A percentile compares a stretch with the other conserved stretches of the same genome.
phyloP scores from a whole-genome alignment of 139 green algal species.

The Spirogloea muscicola region DNA sequence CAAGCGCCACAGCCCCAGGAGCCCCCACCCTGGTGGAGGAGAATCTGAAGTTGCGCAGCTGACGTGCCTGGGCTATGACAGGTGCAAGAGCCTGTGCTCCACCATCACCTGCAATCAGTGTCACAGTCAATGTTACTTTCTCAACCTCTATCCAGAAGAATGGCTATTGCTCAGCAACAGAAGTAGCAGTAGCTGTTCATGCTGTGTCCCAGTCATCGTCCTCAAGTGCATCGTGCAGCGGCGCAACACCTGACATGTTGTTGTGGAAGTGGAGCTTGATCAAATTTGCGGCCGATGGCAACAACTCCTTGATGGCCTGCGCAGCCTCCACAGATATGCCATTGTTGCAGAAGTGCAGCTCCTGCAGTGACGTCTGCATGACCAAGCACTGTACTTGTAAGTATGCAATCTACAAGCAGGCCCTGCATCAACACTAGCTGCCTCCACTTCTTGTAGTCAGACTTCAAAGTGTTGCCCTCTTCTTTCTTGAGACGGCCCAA shows the following conservation, averaged over 20 bases:
- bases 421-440: too few relatives aligned
- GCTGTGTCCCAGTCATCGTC: too few relatives aligned
- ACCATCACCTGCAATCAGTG: conserved; percentile 34
- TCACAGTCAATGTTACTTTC: too few relatives aligned
- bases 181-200: too few relatives aligned
- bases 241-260: conserved; percentile 90
- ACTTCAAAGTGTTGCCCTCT: too few relatives aligned
- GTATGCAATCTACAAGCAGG: too few relatives aligned
- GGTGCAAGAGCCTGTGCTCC: conserved; percentile 61
- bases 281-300: not conserved
- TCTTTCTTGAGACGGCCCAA: too few relatives aligned
- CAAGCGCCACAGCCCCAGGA: conserved; percentile 47
- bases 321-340: conserved; percentile 26
- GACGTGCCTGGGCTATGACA: conserved; percentile 64
- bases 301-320: conserved; percentile 10
- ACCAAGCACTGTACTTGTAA: too few relatives aligned
- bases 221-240: too few relatives aligned
- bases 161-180: too few relatives aligned
- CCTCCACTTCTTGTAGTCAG: too few relatives aligned
- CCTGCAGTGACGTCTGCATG: conserved; percentile 16
- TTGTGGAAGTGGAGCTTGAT: conserved; percentile 80
- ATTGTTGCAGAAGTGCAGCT: conserved; percentile 43
- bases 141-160: too few relatives aligned
- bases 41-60: conserved; percentile 80
- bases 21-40: conserved; percentile 64